Evolutionary conservation across 352 stramenopile genomes (phyloP), one percentile per base, ranked within the genome.

Genomic region (Globisporangium nagaii): DNA sequence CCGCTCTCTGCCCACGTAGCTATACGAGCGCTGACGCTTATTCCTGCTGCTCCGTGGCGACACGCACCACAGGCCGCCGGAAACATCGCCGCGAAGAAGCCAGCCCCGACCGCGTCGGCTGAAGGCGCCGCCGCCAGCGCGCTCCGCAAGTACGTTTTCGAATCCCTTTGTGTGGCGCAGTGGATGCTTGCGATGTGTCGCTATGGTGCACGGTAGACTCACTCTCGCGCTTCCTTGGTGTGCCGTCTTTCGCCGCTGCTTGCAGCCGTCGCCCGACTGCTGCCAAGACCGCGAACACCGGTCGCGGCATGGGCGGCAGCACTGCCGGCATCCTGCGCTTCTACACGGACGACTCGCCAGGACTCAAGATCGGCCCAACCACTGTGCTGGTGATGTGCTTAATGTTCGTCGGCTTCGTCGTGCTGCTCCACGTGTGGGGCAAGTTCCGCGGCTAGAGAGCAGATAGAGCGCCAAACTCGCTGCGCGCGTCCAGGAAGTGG

Each of bases 361-460:
- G 95, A 52, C 75, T 98, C 48, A 97, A 98, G 78, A 95, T 98
- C 58, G 93, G 93, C 59, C 95, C 95, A 35, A 98, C 92, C 43
- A 97, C 91, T 19, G 93, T 98, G 63, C 82, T 98, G 61, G 90
- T 98, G 42, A 85, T 92, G 51, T 97, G 86, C 63, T 78, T 98
- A 55, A 84, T 91, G 53, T 98, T 98, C 70, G 94, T 98, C 49
- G 95, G 93, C 56, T 93, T 98, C 56, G 95, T 98, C 44, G 95
- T 98, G 58, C 76, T 98, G 61, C 86, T 98, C 58, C 95, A 98
- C 73, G 97, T 98, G 65, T 97, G 90, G 89, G 95, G 95, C 66
- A 98, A 98, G 75, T 98, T 98, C 79, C 92, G 83, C 66, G 75
- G 80, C 60, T 91, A 89, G 48, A 56, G 44, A 42, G 43, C 53